Base-by-base conservation (phyloP, 202 grass and related monocot genomes). In the Zizania palustris region DNA sequence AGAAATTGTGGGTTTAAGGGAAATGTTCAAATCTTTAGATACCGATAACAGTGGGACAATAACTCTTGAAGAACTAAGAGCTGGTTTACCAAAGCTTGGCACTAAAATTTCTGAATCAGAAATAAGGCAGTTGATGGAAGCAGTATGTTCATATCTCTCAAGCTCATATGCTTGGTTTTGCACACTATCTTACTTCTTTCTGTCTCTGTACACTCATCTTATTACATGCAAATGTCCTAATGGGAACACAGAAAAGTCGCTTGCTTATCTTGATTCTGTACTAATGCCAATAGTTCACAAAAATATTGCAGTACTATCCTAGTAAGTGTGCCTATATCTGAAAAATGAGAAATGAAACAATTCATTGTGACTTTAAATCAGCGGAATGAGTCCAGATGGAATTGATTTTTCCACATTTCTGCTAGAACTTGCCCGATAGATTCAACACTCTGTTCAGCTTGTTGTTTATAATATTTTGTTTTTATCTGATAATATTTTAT, bases 11-110 rank as follows among this genome's bases (percentile, higher is more conserved):
- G 93, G 93, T 36, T 85, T 97, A 69, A 93, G 87, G 62, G 88
- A 91, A 79, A 83, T 97, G 83, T 97, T 97, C 82, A 97, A 93
- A 78, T 89, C 90, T 42, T 90, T 97, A 28, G 93, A 97, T 78
- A 91, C 93, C 45, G 90, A 97, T 55, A 91, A 93, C 83, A 97
- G 93, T 50, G 90, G 93, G 71, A 93, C 85, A 35, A 97, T 97
- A 57, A 90, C 90, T 19, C 86, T 90, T 46, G 90, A 97, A 56
- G 69, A 97, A 80, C 45, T 97, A 74, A 93, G 88, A 88, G 82
- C 85, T 81, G 93, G 93, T 50, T 71, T 97, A 62, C 90, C 93
- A 9, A 97, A 97, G 82, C 85, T 93, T 51, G 93, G 93, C 42
- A 93, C 91, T 62, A 97, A 79, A 85, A 91, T 97, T 43, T 85